Percentiles rank a stretch among this genome's conserved stretches.
Conservation (phyloP, 345 rosid species). For the Fremontodendron californicum region DNA sequence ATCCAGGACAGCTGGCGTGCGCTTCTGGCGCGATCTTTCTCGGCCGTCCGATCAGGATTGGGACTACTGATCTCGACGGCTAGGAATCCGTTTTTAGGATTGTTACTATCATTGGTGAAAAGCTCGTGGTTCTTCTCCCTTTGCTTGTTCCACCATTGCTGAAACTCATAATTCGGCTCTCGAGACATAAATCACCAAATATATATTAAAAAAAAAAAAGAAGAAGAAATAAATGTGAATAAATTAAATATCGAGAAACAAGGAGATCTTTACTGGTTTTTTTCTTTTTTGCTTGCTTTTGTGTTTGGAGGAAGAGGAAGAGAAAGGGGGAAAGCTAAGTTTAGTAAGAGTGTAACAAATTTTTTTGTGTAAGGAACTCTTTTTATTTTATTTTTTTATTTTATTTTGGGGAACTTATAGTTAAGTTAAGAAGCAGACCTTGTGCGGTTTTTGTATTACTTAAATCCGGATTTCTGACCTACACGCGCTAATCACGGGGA, state of each 20-base stretch:
- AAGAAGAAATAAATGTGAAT: not conserved
- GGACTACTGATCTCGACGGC: conserved; percentile 54
- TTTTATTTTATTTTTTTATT: too few species aligned
- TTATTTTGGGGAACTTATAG: not conserved
- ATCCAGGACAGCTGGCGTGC: conserved; percentile 73
- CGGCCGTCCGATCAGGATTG: conserved; percentile 33
- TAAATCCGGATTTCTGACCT: not conserved
- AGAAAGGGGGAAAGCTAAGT: conserved; percentile 21
- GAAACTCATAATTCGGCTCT: conserved; percentile 62
- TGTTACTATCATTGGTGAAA: conserved; percentile 22
- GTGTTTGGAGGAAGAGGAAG: conserved; percentile 12
- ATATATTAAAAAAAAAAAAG: not conserved
- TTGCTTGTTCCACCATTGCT: conserved; percentile 86
- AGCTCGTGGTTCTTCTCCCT: conserved; percentile 39
- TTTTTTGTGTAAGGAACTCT: not conserved
- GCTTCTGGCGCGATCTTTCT: conserved; percentile 58
- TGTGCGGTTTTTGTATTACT: not conserved
- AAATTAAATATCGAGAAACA: conserved; percentile 5
- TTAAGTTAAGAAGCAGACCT: conserved; percentile 8
- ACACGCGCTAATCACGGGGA: conserved; percentile 20
- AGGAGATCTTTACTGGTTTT: not conserved
- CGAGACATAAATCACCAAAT: conserved; percentile 36
- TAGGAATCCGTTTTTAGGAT: conserved; percentile 27
- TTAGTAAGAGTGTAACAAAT: conserved; percentile 15
- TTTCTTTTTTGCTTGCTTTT: not conserved